These are phyloP conservation scores for Pterulicium gracile DNA, from an alignment of 1,284 basidiomycete species.

Conservation along the genomic window DNA sequence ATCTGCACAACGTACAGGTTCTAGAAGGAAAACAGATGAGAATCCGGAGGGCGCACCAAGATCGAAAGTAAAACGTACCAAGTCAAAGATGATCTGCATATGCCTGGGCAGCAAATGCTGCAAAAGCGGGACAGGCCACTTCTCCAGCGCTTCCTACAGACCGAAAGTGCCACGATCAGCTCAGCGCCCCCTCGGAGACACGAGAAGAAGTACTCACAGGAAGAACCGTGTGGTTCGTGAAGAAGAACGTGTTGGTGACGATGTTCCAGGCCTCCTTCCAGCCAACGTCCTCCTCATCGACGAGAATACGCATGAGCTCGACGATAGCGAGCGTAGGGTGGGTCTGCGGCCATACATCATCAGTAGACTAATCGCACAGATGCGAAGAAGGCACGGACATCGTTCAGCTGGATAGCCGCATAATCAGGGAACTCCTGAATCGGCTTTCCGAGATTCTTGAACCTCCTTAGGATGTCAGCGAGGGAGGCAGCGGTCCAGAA, in stretches of 20 bases:
- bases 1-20: neutral
- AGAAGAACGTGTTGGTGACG: slow-evolving; percentile 82
- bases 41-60: neutral
- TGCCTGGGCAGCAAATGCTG: slow-evolving; percentile 76
- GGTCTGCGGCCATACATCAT: slow-evolving; percentile 42
- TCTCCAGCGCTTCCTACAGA: slow-evolving; percentile 63
- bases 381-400: slow-evolving; percentile 32
- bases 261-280: slow-evolving; percentile 84
- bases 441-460: slow-evolving; percentile 70
- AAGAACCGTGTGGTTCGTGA: slow-evolving; percentile 86
- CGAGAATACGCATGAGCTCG: slow-evolving; percentile 84
- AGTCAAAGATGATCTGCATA: slow-evolving; percentile 86
- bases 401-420: slow-evolving; percentile 85
- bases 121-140: slow-evolving; percentile 82
- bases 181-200: slow-evolving; percentile 5
- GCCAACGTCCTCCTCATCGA: slow-evolving; percentile 81
- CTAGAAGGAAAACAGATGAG: neutral
- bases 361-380: neutral
- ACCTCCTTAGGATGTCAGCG: slow-evolving; percentile 76
- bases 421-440: slow-evolving; percentile 74
- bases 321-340: slow-evolving; percentile 90
- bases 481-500: slow-evolving; percentile 85
- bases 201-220: slow-evolving; percentile 33
- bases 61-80: slow-evolving; percentile 36
- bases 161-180: neutral